A percentile compares a stretch with the other conserved stretches of the same genome.
Evolutionary conservation across 176 grass and related monocot genomes (phyloP).

Genomic region (Avena sativa): DNA sequence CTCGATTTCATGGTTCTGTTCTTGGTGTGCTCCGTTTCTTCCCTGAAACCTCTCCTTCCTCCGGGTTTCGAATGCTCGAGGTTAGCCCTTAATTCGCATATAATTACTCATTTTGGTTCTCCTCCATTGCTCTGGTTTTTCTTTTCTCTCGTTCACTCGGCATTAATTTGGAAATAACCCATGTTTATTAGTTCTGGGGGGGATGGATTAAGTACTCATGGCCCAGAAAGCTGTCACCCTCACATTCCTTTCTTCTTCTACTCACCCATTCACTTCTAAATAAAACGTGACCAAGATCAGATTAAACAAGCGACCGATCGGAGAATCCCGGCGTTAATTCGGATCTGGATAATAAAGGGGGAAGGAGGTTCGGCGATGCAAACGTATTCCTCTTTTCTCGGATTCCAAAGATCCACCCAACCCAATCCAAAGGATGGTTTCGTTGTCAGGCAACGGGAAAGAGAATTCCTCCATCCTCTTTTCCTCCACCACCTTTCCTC

Average conservation of each 20-base stretch:
- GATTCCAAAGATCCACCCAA: constrained; percentile 48
- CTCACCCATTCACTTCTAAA: background rate
- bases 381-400: constrained; percentile 31
- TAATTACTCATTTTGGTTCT: background rate
- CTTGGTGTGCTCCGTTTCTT: background rate
- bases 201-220: background rate
- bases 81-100: background rate
- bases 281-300: constrained; percentile 5
- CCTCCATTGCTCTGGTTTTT: no score
- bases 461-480: background rate
- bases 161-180: background rate
- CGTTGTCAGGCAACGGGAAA: constrained; percentile 40
- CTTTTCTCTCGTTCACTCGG: no score
- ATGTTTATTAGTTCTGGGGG: background rate
- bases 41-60: background rate
- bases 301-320: background rate
- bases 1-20: background rate
- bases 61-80: background rate
- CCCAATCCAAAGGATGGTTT: constrained; percentile 12
- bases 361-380: constrained; percentile 30
- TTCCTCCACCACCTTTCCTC: background rate
- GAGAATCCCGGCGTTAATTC: background rate
- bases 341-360: constrained; percentile 38
- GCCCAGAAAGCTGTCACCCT: background rate
- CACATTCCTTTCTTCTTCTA: background rate